Base-by-base conservation (phyloP, 768 basidiomycete species). In the Candolleomyces efflorescens region DNA sequence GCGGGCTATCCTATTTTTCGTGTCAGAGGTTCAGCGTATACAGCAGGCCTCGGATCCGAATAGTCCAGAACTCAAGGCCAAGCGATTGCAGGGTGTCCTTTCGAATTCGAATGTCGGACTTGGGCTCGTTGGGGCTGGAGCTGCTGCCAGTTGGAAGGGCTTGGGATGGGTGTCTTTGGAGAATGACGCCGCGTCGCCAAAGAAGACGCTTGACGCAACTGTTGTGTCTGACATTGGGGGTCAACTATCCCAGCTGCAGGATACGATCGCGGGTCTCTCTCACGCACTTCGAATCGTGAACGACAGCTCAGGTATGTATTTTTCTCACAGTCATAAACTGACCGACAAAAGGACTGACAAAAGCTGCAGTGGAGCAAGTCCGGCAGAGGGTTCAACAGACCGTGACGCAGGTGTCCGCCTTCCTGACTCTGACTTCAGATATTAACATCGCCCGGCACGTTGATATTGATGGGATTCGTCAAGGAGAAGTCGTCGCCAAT, bases 371-470 rank as follows among this genome's bases (percentile, higher is more conserved):
- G n/a, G 71, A 76, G 43, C 74, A 77, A 67, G 68, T 80, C 7
- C 75, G 73, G 20, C 59, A 68, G 4, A 66, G 69, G 44, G 80
- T 83, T 17, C 82, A 78, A 67, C 79, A 75, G 49, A 72, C 83
- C 27, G 69, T 90, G 32, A 75, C 80, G 0, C 77, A 82, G 53
- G 70, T 92, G 32, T 80, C 85, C 2, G 68, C 77, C 2, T 82
- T 90, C 57, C 71, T 93, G 26, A 67, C 73, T 11, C 78, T 82
- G 50, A 77, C 87, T 38, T 80, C 83, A 22, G 85, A 91, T 60
- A 79, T 94, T 59, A 86, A 94, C 68, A 71, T 95, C 54, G 91
- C 91, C 18, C 82, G 84, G 27, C 84, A 87, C 67, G 84, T 95
- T 59, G 94, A 94, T 67, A 83, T 94, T 58, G 90, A 93, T 62